Base-by-base conservation (phyloP, 495 filamentous ascomycete species). In the Lepidopterella palustris region DNA sequence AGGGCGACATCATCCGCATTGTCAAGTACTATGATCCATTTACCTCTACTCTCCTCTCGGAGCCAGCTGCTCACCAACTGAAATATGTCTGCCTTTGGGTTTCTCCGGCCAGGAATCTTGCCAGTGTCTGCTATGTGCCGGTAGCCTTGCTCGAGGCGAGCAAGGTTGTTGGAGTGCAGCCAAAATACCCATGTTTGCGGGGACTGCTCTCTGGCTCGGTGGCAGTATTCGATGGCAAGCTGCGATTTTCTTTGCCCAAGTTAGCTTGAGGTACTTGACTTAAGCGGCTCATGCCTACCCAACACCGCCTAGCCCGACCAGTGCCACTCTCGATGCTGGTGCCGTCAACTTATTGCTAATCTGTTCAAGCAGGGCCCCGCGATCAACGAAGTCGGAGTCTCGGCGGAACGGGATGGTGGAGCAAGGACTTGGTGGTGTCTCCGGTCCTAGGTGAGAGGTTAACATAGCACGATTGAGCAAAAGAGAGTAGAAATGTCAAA, bases 141-240 rank as follows among this genome's bases (percentile, higher is more conserved):
- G 49, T 59, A 62, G 20, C 53, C 50, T 35, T 71, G 23, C 29
- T 70, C 55, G 51, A 71, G 62, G 13, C 67, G 57, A 5, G 61
- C 55, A n/a, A 45, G 39, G 25, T 54, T 68, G 53, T 61, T 59
- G 1, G 60, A 67, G 53, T 68, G 58, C 2, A 71, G 52, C 67
- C 63, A 67, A 49, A 68, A 66, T 18, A 68, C 63, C 52, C 51
- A 66, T 5, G 55, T 65, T 5, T 56, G 21, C 26, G 47, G 56
- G n/a, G 62, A 45, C 2, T 55, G 26, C 25, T 71, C 65, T 59
- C 63, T 51, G 11, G 72, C 60, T 47, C 68, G 66, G 66, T 77
- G 78, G 10, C 67, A 69, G 57, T 75, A 78, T 53, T 77, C 75
- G 35, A 83, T 74, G 1, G 79, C 78, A 52, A 80, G 73, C 55